Evolutionary conservation across 2,329 filamentous ascomycete species (phyloP).

Genomic region (Periglandula ipomoeae): DNA sequence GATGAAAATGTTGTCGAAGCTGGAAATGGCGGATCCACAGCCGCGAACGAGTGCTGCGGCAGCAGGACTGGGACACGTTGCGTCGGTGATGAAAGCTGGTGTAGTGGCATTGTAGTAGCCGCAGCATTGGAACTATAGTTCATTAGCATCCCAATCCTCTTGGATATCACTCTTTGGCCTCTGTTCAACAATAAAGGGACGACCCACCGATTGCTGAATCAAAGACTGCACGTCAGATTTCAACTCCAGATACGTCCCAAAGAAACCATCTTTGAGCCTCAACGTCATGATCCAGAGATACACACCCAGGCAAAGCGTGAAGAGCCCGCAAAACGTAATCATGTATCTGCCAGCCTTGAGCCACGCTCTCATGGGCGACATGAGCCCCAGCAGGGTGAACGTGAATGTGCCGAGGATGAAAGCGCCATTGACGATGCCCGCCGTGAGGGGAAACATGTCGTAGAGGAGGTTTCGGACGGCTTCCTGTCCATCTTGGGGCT

Average conservation of each 20-base stretch:
- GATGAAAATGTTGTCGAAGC: slow-evolving; percentile 61
- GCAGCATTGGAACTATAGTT: slow-evolving; percentile 75
- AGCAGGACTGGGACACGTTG: slow-evolving; percentile 58
- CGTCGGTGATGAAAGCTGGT: slow-evolving; percentile 62
- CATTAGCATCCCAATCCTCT: no score
- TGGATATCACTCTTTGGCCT: neutral
- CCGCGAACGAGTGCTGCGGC: slow-evolving; percentile 61
- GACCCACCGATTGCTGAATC: slow-evolving; percentile 58
- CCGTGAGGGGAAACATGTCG: slow-evolving; percentile 47
- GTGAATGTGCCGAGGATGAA: slow-evolving; percentile 64
- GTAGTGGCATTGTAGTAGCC: slow-evolving; percentile 66
- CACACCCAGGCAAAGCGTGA: slow-evolving; percentile 57
- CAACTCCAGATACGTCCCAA: slow-evolving; percentile 51
- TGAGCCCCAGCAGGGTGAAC: slow-evolving; percentile 60
- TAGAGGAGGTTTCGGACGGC: slow-evolving; percentile 44
- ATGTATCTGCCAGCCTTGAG: slow-evolving; percentile 61
- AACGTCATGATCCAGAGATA: slow-evolving; percentile 67
- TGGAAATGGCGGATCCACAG: slow-evolving; percentile 58
- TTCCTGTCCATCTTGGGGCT: slow-evolving; percentile 34
- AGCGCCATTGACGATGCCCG: slow-evolving; percentile 62
- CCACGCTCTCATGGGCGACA: slow-evolving; percentile 58
- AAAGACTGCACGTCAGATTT: slow-evolving; percentile 50
- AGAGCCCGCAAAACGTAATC: slow-evolving; percentile 50
- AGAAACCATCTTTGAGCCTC: slow-evolving; percentile 54
- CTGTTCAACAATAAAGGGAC: neutral